Evolutionary conservation across 768 basidiomycete species (phyloP).

Genomic region (Xerocomus brunneocitrinus): DNA sequence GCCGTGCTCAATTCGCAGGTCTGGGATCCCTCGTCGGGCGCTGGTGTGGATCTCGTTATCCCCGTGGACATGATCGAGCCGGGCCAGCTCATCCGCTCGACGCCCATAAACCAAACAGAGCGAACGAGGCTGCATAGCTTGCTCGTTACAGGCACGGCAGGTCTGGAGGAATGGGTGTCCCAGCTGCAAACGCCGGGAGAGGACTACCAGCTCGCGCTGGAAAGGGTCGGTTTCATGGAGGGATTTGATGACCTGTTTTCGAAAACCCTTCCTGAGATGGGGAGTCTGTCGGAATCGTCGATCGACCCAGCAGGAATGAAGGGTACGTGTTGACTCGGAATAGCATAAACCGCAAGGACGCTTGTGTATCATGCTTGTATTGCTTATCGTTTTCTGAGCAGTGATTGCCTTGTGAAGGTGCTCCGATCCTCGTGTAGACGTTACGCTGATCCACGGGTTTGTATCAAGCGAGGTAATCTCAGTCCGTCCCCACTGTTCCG

Average conservation of each 20-base stretch:
- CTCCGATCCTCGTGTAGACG: not conserved
- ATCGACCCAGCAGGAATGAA: constrained; percentile 20
- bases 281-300: constrained; percentile 36
- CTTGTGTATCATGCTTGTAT: not conserved
- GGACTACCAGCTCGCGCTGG: constrained; percentile 37
- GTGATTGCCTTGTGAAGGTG: not conserved
- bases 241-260: constrained; percentile 62
- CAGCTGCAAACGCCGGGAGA: constrained; percentile 19
- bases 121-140: constrained; percentile 65
- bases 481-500: too few species aligned
- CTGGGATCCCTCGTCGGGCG: constrained; percentile 54
- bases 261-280: constrained; percentile 57
- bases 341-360: not conserved
- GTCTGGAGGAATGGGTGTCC: constrained; percentile 67
- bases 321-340: constrained; percentile 16
- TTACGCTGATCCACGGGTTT: too few species aligned
- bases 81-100: constrained; percentile 32
- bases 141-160: constrained; percentile 53
- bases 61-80: constrained; percentile 34
- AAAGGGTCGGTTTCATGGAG: constrained; percentile 51
- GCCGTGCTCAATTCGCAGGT: constrained; percentile 57
- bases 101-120: constrained; percentile 65
- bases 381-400: not conserved
- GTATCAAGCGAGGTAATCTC: too few species aligned
- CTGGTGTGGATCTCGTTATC: constrained; percentile 39